Evolutionary conservation across 306 rosid genomes (phyloP), one percentile per base, ranked within the genome.

Genomic region (Pterocarpus macrocarpus): DNA sequence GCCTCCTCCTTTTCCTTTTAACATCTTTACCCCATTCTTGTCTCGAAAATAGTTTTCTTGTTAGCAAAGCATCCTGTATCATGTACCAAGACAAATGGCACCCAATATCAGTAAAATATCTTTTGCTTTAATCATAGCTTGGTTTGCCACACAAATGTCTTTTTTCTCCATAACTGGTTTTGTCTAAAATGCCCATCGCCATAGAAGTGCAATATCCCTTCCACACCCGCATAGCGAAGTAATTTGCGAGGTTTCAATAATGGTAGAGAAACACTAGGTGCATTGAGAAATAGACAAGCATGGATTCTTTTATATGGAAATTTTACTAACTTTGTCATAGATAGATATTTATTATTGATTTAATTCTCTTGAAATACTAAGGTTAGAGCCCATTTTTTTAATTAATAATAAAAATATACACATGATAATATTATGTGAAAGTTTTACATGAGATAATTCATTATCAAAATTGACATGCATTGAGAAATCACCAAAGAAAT

Each of bases 1-100:
- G 79, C 36, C 58, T 53, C 71, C 44, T 56, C 71, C 71, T 69
- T 66, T 71, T 47, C 63, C 83, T 71, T 80, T 76, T 76, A 41
- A 68, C 85, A 73, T 61, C 83, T 67, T 55, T 57, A 65, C 72
- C 79, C 50, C 50, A 33, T 79, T 66, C 56, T 16, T 71, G 80
- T 76, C 87, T 86, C 45, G 64, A 39, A 56, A 75, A 57, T 57
- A 64, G 73, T 70, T 80, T 86, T 52, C 89, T 80, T 80, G 77
- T 74, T 15, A 12, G 22, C 38, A 22, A 86, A 88, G 94, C 87
- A 82, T 82, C 84, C 80, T 16, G 30, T 6, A 5, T 55, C 8
- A 17, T 55, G 30, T 5, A 16, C 61, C 61, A 55, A 7, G n/a
- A 55, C 61, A 16, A 55, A 55, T 16, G 61, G 11, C 61, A 55